Evolutionary conservation across 2,329 filamentous ascomycete genomes (phyloP).

Genomic region (Fusarium sterilihyphosum): DNA sequence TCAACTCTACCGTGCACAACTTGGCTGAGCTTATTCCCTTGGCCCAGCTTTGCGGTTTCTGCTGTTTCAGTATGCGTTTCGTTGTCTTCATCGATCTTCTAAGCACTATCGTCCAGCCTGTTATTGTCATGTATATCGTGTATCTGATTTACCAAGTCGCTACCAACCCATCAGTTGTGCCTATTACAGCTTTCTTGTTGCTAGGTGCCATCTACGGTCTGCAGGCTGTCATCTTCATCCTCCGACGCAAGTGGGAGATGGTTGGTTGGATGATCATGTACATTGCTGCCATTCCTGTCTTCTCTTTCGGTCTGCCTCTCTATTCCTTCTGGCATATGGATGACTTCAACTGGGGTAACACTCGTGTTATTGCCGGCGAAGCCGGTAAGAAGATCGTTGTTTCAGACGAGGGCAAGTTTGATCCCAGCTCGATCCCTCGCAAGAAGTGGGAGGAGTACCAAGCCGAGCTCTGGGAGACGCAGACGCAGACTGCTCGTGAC

Average conservation of each 20-base stretch:
- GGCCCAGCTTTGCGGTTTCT: conserved; percentile 96
- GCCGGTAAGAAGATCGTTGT: conserved; percentile 92
- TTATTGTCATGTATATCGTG: conserved; percentile 87
- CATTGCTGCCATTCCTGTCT: conserved; percentile 88
- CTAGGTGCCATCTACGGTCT: conserved; percentile 97
- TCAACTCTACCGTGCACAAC: conserved; percentile 99
- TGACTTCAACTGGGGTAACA: conserved; percentile 99
- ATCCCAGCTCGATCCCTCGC: conserved; percentile 88
- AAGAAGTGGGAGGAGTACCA: conserved; percentile 99
- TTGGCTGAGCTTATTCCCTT: conserved; percentile 94
- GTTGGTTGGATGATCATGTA: conserved; percentile 99
- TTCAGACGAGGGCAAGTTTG: conserved; percentile 97
- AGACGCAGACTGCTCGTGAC: conserved; percentile 84
- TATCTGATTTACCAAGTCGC: conserved; percentile 85
- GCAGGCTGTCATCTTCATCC: conserved; percentile 95
- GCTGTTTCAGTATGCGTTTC: conserved; percentile 99
- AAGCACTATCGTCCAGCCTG: conserved; percentile 90
- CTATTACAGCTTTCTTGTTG: conserved; percentile 87
- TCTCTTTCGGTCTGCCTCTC: conserved; percentile 87
- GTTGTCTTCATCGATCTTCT: conserved; percentile 94
- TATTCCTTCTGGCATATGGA: conserved; percentile 99
- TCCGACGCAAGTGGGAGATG: conserved; percentile 99
- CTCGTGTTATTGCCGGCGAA: conserved; percentile 94
- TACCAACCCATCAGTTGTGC: conserved; percentile 71
- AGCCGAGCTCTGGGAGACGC: conserved; percentile 95